Evolutionary conservation across 2,329 filamentous ascomycete genomes (phyloP), one percentile per base, ranked within the genome.

Genomic region (Xylariaceae sp.): DNA sequence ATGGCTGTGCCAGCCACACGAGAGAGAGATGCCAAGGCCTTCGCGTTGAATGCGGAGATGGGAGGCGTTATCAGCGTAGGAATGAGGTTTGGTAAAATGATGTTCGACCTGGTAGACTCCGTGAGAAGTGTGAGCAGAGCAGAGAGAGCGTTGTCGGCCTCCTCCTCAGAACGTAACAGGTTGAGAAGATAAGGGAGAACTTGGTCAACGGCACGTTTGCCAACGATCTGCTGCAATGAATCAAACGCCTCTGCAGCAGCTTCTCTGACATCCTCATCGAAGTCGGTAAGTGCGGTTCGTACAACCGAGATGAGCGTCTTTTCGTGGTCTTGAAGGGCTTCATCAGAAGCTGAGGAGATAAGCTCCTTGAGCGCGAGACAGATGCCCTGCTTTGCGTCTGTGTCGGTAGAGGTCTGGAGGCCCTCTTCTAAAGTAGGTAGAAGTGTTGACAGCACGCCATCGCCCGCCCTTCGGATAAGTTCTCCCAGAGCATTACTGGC

Each of bases 171-270:
- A 53, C 91, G 86, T 56, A 99, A 76, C n/a, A 97, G 81, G 68
- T 84, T 92, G 67, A 99, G 85, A 32, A 99, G 84, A 74, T 91
- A 87, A 51, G 95, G 95, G 60, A 99, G 79, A 29, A 99, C 94
- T 69, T 97, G 91, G 67, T 99, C 92, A 50, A 99, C 88, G 51
- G 91, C 91, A 66, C 84, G 88, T 79, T 96, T 97, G 75, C 94
- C 94, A 59, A 97, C 78, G 50, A 95, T 89, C 66, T 92, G 88
- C 72, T 99, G 94, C 55, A 99, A 74, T 35, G 91, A 89, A 71
- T 99, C 94, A 67, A 99, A 99, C 1, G 94, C 94, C 72, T 99
- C 94, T 27, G 95, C 94, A 30, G 95, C 94, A 55, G 94, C 90
- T 71, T 99, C 94, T 69, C 94, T 82, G 47, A 99, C 95, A 56